These are phyloP conservation scores for Penicillium alfredii DNA, from an alignment of 495 filamentous ascomycete genomes.

Conservation along the genomic window DNA sequence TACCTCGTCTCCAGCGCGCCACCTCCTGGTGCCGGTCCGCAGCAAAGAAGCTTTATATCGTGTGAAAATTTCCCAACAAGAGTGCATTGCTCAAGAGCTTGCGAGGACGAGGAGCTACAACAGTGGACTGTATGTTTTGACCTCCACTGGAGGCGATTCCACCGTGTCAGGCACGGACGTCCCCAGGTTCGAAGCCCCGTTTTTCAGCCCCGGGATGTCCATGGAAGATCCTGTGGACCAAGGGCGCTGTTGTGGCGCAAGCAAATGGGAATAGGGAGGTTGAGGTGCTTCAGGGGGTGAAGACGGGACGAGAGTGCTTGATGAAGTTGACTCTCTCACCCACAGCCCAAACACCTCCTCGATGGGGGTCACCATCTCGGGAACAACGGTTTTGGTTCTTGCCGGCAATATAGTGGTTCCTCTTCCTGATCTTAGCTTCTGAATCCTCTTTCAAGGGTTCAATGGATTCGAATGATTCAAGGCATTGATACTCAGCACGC, in stretches of 20 bases:
- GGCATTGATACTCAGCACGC: no score
- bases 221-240: conserved; percentile 13
- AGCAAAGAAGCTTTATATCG: not conserved
- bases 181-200: conserved; percentile 6
- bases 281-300: conserved; percentile 2
- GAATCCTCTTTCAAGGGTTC: no score
- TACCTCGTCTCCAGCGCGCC: conserved; percentile 14
- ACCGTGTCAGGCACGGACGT: not conserved
- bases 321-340: not conserved
- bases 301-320: conserved; percentile 1
- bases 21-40: conserved; percentile 12
- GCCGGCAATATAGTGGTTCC: not conserved
- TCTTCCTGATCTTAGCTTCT: not conserved
- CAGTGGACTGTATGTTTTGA: conserved; percentile 13
- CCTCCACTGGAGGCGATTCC: not conserved
- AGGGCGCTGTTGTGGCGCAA: not conserved
- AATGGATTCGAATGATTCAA: no score
- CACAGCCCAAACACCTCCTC: not conserved
- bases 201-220: conserved; percentile 14
- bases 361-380: not conserved
- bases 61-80: conserved; percentile 2
- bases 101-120: conserved; percentile 3
- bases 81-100: conserved; percentile 4
- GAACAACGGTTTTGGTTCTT: conserved; percentile 1
- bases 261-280: not conserved